Base-by-base conservation (phyloP, 202 grass and related monocot species). In the Carex arenaria region DNA sequence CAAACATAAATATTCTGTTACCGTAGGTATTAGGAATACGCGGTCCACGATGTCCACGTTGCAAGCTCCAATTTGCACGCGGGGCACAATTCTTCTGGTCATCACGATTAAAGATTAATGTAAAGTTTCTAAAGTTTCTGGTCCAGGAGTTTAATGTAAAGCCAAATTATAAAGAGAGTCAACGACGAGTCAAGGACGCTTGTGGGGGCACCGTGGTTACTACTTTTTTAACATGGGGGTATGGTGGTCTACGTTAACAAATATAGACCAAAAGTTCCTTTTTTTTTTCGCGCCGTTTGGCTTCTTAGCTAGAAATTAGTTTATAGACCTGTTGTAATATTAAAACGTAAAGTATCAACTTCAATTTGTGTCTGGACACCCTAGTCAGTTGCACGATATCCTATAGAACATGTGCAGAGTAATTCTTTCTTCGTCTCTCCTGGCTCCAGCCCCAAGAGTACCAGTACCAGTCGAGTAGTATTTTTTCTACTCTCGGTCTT, bases 401-500 rank as follows among this genome's bases (percentile, higher is more conserved):
- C 38, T 20, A 71, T 65, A 77, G 49, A 82, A 64, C 60, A 80
- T 10, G 13, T 31, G 9, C 32, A 82, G 6, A 84, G 67, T 74
- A 23, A 73, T 83, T 83, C 70, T 23, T 60, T 53, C 76, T 19
- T 55, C 62, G 70, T 82, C 18, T 84, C 62, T 84, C 62, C 13
- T 12, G 81, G 86, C 0, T 85, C 75, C 88, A 90, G 38, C 3
- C 4, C 3, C 10, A 74, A 86, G 61, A 66, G 18, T 6, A n/a
- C 54, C 23, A 13, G 14, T 40, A 40, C 38, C 38, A 40, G 32
- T 36, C 4, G 34, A 38, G 80, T n/a, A 87, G 84, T 74, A 22
- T 84, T 72, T 43, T 17, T 14, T 85, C 68, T 78, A 40, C 49
- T 71, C 72, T 71, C 72, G 78, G 85, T 71, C 54, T 49, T 72